Evolutionary conservation across 129 eudicot genomes (phyloP).

Genomic region (Oenanthe sinensis): DNA sequence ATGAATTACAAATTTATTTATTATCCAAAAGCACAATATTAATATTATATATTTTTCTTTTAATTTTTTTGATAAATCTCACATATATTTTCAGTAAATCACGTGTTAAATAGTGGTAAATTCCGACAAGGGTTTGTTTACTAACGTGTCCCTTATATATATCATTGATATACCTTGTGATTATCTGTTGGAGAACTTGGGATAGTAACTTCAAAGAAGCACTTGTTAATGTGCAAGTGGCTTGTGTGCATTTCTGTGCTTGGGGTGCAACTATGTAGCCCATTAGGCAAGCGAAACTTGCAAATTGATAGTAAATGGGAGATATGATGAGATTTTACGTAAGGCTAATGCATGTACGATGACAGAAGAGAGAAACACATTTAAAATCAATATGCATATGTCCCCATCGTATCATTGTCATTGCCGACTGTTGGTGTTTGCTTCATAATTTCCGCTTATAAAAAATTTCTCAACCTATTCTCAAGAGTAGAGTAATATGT

Average conservation of each 20-base stretch:
- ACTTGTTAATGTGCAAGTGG: constrained; percentile 5
- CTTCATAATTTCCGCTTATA: no score
- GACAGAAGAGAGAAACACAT: constrained; percentile 13
- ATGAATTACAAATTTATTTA: no score
- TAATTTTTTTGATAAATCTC: no score
- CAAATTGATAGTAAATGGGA: neutral
- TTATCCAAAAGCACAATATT: no score
- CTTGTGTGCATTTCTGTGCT: neutral
- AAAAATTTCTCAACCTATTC: no score
- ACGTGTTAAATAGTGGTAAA: no score
- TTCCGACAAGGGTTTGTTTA: no score
- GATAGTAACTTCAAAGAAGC: neutral
- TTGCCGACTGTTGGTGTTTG: neutral
- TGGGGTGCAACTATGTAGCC: neutral
- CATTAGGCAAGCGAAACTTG: neutral
- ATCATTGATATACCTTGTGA: no score
- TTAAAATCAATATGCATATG: constrained; percentile 3
- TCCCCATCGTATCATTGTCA: neutral
- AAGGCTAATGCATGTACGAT: constrained; percentile 3
- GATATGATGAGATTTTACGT: neutral
- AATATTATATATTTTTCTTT: no score
- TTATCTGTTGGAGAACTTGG: neutral
- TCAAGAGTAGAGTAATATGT: no score
- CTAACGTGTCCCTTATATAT: no score
- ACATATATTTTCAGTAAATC: no score